A percentile compares a stretch with the other conserved stretches of the same genome.
Conservation (phyloP, 2,329 filamentous ascomycete genomes). For the Acephala macrosclerotiorum region DNA sequence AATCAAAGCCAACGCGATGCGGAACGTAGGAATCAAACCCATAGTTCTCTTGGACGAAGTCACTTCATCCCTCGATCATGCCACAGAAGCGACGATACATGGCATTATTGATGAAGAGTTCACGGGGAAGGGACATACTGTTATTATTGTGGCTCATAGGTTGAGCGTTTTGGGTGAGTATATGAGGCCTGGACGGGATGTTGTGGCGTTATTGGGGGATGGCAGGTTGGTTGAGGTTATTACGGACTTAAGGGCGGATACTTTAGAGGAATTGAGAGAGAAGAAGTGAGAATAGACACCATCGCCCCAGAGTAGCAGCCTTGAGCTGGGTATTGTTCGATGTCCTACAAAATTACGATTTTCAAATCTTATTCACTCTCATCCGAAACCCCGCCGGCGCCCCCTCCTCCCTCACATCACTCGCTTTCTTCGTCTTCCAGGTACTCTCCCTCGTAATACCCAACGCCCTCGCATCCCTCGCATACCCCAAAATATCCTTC, state of each 20-base stretch:
- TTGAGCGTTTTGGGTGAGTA: conserved; percentile 33
- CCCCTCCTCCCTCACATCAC: no score
- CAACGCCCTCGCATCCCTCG: not conserved
- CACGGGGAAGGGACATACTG: conserved; percentile 38
- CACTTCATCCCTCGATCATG: conserved; percentile 48
- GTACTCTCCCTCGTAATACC: no score
- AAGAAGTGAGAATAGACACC: no score
- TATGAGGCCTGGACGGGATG: conserved; percentile 39
- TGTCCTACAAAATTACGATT: no score
- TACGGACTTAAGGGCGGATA: not conserved
- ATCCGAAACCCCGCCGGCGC: no score
- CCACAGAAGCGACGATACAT: conserved; percentile 45
- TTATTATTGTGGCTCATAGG: conserved; percentile 47
- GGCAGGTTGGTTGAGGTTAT: conserved; percentile 22
- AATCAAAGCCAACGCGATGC: conserved; percentile 39
- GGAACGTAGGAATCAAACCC: conserved; percentile 35
- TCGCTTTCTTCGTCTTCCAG: no score
- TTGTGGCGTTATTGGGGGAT: conserved; percentile 40
- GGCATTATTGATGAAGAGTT: conserved; percentile 46
- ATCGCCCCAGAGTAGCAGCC: no score
- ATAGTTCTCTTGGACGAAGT: conserved; percentile 53
- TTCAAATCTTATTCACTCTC: no score
- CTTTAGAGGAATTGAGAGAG: not conserved
- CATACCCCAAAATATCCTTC: not conserved
- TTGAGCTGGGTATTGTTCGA: no score